These are phyloP conservation scores for Domatiomyces catenatus DNA, from an alignment of 2,329 filamentous ascomycete species.

Conservation along the genomic window DNA sequence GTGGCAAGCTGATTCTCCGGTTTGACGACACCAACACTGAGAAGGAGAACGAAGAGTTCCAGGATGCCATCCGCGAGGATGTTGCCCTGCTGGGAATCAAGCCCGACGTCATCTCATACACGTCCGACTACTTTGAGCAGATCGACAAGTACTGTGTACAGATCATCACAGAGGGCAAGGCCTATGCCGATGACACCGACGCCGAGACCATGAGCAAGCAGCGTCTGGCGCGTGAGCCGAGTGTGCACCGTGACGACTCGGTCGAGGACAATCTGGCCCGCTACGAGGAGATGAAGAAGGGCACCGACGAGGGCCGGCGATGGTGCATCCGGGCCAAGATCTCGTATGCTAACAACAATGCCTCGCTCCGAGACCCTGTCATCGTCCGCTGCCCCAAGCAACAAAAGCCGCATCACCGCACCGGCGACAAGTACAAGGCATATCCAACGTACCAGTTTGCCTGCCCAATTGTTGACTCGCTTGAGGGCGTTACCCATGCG, in stretches of 20 bases:
- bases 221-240: conserved; percentile 70
- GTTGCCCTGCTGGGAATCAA: conserved; percentile 81
- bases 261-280: conserved; percentile 72
- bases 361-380: conserved; percentile 88
- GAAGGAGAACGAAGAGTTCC: conserved; percentile 93
- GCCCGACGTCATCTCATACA: conserved; percentile 74
- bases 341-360: conserved; percentile 80
- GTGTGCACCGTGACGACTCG: conserved; percentile 59
- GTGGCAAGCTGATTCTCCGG: conserved; percentile 65
- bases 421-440: conserved; percentile 49
- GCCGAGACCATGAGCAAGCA: conserved; percentile 76
- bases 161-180: conserved; percentile 73
- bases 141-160: conserved; percentile 73
- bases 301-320: conserved; percentile 58
- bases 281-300: conserved; percentile 88
- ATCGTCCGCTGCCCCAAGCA: conserved; percentile 77
- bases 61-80: conserved; percentile 87
- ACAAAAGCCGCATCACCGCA: conserved; percentile 45
- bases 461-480: conserved; percentile 46
- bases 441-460: conserved; percentile 55
- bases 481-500: conserved; percentile 50
- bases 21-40: conserved; percentile 96
- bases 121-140: conserved; percentile 88
- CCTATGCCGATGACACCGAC: conserved; percentile 88
- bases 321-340: conserved; percentile 96